These are phyloP conservation scores for Cyberlindnera euphorbiiphila DNA, from an alignment of 805 yeast genomes.

Conservation along the genomic window DNA sequence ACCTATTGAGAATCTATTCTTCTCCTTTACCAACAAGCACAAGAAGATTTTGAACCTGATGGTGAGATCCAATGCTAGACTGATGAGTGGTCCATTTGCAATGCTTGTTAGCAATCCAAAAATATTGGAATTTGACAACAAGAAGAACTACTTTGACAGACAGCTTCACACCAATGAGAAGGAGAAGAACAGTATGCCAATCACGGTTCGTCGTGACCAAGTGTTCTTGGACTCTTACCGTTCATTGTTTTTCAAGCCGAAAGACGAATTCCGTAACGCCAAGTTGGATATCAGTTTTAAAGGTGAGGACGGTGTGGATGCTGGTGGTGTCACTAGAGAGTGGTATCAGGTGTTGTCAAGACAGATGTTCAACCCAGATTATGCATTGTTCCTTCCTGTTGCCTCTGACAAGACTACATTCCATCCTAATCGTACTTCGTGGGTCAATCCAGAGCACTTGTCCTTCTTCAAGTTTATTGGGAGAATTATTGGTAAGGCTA, in stretches of 20 bases:
- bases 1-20: constrained; percentile 74
- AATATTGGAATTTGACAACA: constrained; percentile 92
- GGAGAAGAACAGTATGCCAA: constrained; percentile 45
- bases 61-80: constrained; percentile 85
- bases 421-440: constrained; percentile 91
- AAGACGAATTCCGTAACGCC: constrained; percentile 66
- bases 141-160: constrained; percentile 78
- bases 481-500: constrained; percentile 89
- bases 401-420: constrained; percentile 90
- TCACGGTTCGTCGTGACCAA: constrained; percentile 79
- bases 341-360: constrained; percentile 94
- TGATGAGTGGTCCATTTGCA: constrained; percentile 95
- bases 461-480: constrained; percentile 95
- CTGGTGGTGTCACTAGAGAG: constrained; percentile 96
- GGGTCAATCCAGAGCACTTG: constrained; percentile 89
- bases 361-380: constrained; percentile 95
- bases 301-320: constrained; percentile 96
- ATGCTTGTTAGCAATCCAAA: constrained; percentile 83
- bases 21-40: constrained; percentile 84
- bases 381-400: constrained; percentile 87
- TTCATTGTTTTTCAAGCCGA: constrained; percentile 71
- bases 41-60: constrained; percentile 83
- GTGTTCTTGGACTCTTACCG: constrained; percentile 90
- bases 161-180: constrained; percentile 52
- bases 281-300: constrained; percentile 78